phyloP scores from a whole-genome alignment of 495 filamentous ascomycete genomes.

The Astrothelium subdiscretum region DNA sequence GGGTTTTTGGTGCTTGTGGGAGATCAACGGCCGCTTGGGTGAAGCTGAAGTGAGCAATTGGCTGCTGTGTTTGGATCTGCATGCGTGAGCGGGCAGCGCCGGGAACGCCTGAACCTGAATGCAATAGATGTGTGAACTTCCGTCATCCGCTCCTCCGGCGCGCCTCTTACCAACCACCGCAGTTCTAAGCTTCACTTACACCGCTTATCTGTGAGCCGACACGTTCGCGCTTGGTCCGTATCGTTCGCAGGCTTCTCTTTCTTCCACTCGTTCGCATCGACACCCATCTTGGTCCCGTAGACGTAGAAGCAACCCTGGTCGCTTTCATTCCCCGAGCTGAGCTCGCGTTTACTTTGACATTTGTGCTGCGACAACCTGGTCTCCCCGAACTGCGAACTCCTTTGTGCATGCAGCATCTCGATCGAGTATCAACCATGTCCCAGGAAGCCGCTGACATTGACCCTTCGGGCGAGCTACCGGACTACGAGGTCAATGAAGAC shows the following conservation, averaged over 20 bases:
- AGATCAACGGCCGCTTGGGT: background rate
- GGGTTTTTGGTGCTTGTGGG: background rate
- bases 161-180: background rate
- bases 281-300: background rate
- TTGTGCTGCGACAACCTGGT: background rate
- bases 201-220: background rate
- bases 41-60: background rate
- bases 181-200: background rate
- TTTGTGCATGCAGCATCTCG: too few relatives aligned
- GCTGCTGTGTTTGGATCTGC: background rate
- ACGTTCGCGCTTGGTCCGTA: background rate
- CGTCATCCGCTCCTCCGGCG: background rate
- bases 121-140: background rate
- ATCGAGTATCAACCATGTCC: background rate
- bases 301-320: background rate
- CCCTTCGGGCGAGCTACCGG: background rate
- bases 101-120: background rate
- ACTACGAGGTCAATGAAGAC: conserved; percentile 4
- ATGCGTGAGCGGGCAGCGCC: background rate
- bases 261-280: background rate
- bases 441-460: background rate
- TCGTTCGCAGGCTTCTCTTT: background rate
- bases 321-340: background rate
- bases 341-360: background rate
- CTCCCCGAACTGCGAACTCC: background rate